Conservation (phyloP, 495 filamentous ascomycete species). For the Staphylotrichum longicolle region DNA sequence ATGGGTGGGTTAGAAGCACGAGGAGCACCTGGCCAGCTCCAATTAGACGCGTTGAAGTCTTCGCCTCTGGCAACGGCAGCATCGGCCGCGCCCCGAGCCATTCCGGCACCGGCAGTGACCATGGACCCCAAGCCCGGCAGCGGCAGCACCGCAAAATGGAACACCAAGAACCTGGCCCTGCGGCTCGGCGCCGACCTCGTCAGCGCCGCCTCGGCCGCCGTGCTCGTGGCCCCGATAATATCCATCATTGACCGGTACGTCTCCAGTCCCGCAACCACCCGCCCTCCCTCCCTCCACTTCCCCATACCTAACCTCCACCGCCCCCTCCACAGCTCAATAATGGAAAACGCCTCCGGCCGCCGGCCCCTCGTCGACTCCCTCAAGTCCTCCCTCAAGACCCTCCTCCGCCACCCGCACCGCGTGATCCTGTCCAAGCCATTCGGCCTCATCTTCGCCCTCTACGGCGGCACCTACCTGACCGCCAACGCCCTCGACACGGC, state of each 20-base stretch:
- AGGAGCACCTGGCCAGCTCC: conserved; percentile 3
- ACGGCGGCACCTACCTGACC: conserved; percentile 86
- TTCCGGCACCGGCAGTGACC: background rate
- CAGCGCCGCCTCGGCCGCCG: conserved; percentile 75
- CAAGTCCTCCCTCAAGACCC: conserved; percentile 56
- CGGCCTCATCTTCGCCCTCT: conserved; percentile 81
- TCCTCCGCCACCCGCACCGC: conserved; percentile 64
- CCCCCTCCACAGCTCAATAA: conserved; percentile 66
- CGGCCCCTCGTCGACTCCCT: conserved; percentile 68
- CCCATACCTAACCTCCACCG: background rate
- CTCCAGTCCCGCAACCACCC: background rate
- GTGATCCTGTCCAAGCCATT: conserved; percentile 80
- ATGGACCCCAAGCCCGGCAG: conserved; percentile 8
- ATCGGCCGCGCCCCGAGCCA: background rate
- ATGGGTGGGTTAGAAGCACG: conserved; percentile 13
- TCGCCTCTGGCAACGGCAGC: conserved; percentile 4
- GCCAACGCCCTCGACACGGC: conserved; percentile 86
- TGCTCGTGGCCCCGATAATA: conserved; percentile 80
- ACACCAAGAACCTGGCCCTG: conserved; percentile 67
- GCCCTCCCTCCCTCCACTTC: conserved; percentile 2
- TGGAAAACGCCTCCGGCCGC: conserved; percentile 89
- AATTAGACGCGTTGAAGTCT: conserved; percentile 2
- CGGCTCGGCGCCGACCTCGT: conserved; percentile 70
- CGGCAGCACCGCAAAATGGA: conserved; percentile 54
- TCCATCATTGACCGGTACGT: conserved; percentile 85